Base-by-base conservation (phyloP, 805 yeast species). In the Ogataea angusta region DNA sequence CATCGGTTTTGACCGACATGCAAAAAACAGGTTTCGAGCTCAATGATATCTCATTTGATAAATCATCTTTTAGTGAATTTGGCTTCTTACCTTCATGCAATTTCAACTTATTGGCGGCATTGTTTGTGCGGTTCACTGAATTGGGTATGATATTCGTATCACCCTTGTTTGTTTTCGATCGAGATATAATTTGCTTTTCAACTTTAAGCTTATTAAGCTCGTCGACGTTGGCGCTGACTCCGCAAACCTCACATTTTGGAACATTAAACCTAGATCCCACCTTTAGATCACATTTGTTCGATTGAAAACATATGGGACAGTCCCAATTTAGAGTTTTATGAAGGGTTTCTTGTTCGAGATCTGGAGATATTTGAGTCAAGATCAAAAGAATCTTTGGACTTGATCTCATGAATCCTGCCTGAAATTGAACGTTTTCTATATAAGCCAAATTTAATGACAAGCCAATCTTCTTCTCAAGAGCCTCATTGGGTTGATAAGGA, bases 291-390 rank as follows among this genome's bases (percentile, higher is more conserved):
- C 53, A 24, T 10, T 24, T 61, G 54, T 88, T 87, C 18, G 80
- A 69, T 56, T 70, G 85, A n/a, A 78, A 77, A 61, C 99, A 91
- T 3, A 93, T 90, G n/a, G 84, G 82, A 59, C 99, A 91, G 1
- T 74, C 72, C 99, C 99, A 91, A 22, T 70, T 66, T 9, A 53
- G 27, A 5, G 27, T 6, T 1, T 10, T 12, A 12, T n/a, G 6
- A 6, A n/a, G 7, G 7, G 27, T 10, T 10, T 12, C 27, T 3
- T 24, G 13, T 7, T 5, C 27, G 8, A 12, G 14, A 10, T 24
- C 14, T 24, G 27, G 27, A 10, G 14, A 12, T 24, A 6, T 6
- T 6, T 23, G 6, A 30, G 42, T 47, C 47, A 63, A 24, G 5
- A 38, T 43, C 12, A 64, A 5, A 13, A 56, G 76, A n/a, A 90